Evolutionary conservation across 1,284 basidiomycete genomes (phyloP), one percentile per base, ranked within the genome.

Genomic region (Neonothopanus nambi): DNA sequence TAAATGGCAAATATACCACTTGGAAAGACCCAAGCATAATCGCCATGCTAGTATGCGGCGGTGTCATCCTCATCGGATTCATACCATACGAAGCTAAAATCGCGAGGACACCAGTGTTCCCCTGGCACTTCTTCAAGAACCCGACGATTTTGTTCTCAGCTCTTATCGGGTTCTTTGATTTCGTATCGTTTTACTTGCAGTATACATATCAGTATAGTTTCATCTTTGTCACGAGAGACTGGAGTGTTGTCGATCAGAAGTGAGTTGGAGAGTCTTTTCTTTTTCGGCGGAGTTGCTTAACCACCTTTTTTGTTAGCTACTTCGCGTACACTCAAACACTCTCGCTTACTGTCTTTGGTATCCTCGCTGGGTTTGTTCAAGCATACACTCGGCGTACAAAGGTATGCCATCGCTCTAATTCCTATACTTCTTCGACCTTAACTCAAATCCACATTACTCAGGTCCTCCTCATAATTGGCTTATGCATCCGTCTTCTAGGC

Each of bases 181-280:
- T 51, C 18, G 49, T 51, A 23, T 51, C 49, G 13, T 51, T 51
- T 24, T 51, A 51, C n/a, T 21, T 51, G 11, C 49, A 51, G 21
- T 51, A 51, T 21, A 51, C 49, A 17, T 51, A 51, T 33, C 49
- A 51, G 41, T 51, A 51, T 13, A 51, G 49, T 26, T 51, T 51
- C 35, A 51, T 51, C 17, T 51, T 43, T 18, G 49, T 51, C 13
- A 51, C 49, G 13, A 33, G 21, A n/a, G 40, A 51, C 17, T 51
- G 49, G 49, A 51, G 40, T 43, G 30, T 30, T 11, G 49, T 51
- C 5, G 33, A 51, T 35, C 49, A 51, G 37, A 51, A 51, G 47
- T 48, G 13, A 24, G 37, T 24, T 18, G 15, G 9, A 3, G 21
- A 21, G 11, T n/a, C n/a, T n/a, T n/a, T n/a, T n/a, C n/a, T n/a